Base-by-base conservation (phyloP, 2,329 filamentous ascomycete species). In the Clonostachys rhizophaga region DNA sequence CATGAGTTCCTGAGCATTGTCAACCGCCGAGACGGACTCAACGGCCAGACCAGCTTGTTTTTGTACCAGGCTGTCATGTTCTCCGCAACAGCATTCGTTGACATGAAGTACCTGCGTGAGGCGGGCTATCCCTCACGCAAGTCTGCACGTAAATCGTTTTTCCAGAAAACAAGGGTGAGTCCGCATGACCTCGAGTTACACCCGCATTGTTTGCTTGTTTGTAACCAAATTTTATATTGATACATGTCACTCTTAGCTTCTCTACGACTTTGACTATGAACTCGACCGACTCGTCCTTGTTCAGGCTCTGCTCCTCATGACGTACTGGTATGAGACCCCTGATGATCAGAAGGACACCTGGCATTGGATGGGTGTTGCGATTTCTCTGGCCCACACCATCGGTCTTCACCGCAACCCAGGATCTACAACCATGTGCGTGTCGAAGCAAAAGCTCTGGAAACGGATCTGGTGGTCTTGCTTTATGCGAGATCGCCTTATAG, bases 401-500 rank as follows among this genome's bases (percentile, higher is more conserved):
- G 91, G 92, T 6, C 76, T 96, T 16, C 91, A 97, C 66, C 87
- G 91, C 52, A 89, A 96, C 58, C 90, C 91, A 3, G 72, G 70
- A 17, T 86, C 84, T 48, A 90, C 88, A 9, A 84, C 81, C 55
- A 89, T 96, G 79, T 79, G 87, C 37, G 67, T 71, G 4, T 76
- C 81, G 46, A 86, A 88, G 58, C 87, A 91, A 61, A 89, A 84
- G 58, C 72, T 96, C 44, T 95, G 91, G 88, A 96, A 95, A 70
- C 80, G 91, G 46, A 94, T 96, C 55, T 97, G 92, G 92, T 97
- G 92, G 92, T 95, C 89, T 34, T 95, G 89, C 53, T 96, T 95
- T 61, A 96, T 96, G 83, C 86, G 91, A 47, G 92, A 97, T 66
- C 87, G 91, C 43, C 77, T 96, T 40, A 91, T 96, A 52, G 92